Evolutionary conservation across 768 basidiomycete genomes (phyloP).

Genomic region (Boletales sp.): DNA sequence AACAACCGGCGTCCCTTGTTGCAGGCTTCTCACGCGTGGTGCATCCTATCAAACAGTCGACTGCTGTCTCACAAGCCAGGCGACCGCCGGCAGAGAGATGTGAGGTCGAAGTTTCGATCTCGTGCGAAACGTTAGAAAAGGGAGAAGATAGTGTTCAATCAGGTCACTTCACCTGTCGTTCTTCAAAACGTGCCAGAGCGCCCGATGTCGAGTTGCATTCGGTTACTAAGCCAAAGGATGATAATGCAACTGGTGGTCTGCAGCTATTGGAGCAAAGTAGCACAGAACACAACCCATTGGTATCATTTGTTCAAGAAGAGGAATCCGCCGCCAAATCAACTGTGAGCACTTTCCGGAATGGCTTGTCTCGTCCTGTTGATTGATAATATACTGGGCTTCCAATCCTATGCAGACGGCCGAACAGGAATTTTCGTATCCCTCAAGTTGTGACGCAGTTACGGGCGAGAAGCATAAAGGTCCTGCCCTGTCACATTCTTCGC

Average conservation of each 20-base stretch:
- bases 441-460: not conserved
- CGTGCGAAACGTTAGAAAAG: not conserved
- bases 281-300: not conserved
- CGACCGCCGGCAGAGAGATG: not conserved
- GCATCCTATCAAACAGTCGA: no score
- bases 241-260: not conserved
- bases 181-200: conserved; percentile 4
- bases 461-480: conserved; percentile 16
- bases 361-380: not conserved
- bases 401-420: not conserved
- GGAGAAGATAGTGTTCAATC: not conserved
- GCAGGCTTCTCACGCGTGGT: no score
- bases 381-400: not conserved
- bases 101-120: not conserved
- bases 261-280: not conserved
- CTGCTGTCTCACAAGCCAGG: no score
- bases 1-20: not conserved
- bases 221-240: not conserved
- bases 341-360: conserved; percentile 2
- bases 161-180: not conserved
- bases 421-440: not conserved
- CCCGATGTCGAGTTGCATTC: not conserved
- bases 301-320: not conserved
- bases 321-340: not conserved
- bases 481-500: conserved; percentile 1